Conservation (phyloP, 495 filamentous ascomycete genomes). For the Evansstolkia leycettana region DNA sequence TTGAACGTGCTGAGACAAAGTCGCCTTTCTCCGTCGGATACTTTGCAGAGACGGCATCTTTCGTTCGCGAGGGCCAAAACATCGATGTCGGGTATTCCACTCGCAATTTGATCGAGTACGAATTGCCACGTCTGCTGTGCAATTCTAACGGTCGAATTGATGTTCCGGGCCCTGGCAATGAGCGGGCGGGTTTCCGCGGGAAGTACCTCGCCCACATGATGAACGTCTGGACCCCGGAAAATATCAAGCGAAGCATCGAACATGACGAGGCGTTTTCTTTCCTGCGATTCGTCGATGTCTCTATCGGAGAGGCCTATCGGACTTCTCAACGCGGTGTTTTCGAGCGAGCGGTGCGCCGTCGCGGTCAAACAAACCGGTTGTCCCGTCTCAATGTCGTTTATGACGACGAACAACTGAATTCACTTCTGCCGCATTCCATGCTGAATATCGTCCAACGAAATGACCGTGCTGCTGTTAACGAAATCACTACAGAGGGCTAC, state of each 20-base stretch:
- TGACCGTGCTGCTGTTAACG: constrained; percentile 51
- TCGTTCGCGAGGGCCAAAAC: constrained; percentile 74
- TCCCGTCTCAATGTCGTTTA: constrained; percentile 47
- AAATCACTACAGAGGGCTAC: constrained; percentile 59
- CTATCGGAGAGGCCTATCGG: constrained; percentile 54
- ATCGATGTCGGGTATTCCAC: constrained; percentile 80
- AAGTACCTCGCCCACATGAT: constrained; percentile 65
- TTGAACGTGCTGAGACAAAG: constrained; percentile 83
- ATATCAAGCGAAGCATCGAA: constrained; percentile 48
- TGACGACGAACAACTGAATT: constrained; percentile 47
- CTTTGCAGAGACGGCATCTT: constrained; percentile 91
- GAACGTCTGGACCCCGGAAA: constrained; percentile 79
- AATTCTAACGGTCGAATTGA: constrained; percentile 63
- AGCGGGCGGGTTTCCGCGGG: constrained; percentile 58
- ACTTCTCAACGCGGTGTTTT: constrained; percentile 49
- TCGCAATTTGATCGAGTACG: constrained; percentile 73
- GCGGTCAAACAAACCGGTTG: constrained; percentile 30
- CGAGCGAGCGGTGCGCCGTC: constrained; percentile 51
- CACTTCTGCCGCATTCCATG: constrained; percentile 59
- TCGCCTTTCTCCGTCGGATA: constrained; percentile 72
- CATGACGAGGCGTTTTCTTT: constrained; percentile 68
- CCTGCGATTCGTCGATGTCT: constrained; percentile 75
- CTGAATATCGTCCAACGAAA: constrained; percentile 66
- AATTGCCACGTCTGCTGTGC: constrained; percentile 67
- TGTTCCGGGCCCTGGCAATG: constrained; percentile 63